Conservation (phyloP, 2,329 filamentous ascomycete genomes). For the Westerdykella ornata region DNA sequence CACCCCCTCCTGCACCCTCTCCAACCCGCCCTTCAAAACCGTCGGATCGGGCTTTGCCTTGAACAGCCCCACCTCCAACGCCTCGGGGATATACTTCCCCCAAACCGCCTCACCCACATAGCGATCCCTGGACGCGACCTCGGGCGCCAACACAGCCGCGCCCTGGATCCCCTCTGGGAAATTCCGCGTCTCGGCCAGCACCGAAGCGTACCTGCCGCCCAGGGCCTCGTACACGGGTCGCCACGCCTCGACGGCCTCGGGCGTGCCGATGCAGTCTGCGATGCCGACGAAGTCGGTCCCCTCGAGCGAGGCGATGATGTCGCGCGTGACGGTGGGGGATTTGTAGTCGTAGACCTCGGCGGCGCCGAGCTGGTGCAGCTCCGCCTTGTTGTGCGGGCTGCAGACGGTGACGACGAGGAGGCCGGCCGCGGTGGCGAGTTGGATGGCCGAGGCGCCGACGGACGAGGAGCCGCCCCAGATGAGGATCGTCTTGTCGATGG, state of each 20-base stretch:
- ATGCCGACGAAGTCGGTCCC: constrained; percentile 39
- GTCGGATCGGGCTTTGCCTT: constrained; percentile 28
- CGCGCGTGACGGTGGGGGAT: constrained; percentile 25
- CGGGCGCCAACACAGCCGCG: constrained; percentile 16
- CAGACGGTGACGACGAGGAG: constrained; percentile 39
- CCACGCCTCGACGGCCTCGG: constrained; percentile 20
- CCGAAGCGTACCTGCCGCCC: constrained; percentile 24
- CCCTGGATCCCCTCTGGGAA: constrained; percentile 26
- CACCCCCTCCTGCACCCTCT: constrained; percentile 23
- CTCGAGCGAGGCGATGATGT: constrained; percentile 38
- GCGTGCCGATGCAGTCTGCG: constrained; percentile 35
- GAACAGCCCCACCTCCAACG: constrained; percentile 25
- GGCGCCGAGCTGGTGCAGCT: constrained; percentile 26
- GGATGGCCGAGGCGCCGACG: constrained; percentile 41
- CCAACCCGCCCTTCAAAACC: constrained; percentile 25
- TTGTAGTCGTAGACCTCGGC: constrained; percentile 30
- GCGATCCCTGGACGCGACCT: constrained; percentile 16
- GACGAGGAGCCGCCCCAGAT: constrained; percentile 48
- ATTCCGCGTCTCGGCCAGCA: constrained; percentile 15
- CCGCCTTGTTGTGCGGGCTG: constrained; percentile 28
- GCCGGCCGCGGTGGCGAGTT: constrained; percentile 39
- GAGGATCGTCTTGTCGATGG: constrained; percentile 36
- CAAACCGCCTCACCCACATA: constrained; percentile 30
- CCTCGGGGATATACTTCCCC: constrained; percentile 28
- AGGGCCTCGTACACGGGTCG: constrained; percentile 24